Evolutionary conservation across 352 stramenopile species (phyloP).

Genomic region (Blastocystis sp.): DNA sequence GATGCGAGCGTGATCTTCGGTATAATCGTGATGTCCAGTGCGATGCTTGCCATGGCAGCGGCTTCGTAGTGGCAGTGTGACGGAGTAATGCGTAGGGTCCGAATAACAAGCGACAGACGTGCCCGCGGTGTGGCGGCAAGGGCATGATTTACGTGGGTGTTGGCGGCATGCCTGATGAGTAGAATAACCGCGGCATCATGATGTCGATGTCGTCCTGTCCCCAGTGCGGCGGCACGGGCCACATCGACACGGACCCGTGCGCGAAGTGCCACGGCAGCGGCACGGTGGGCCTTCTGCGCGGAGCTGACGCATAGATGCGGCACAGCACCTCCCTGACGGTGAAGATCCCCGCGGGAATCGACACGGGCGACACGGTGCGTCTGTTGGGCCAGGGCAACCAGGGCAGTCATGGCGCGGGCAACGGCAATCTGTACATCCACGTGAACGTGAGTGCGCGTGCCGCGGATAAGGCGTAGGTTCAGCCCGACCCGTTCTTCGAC

Average conservation of each 20-base stretch:
- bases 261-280: slow-evolving; percentile 79
- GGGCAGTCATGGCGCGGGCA: slow-evolving; percentile 76
- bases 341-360: slow-evolving; percentile 77
- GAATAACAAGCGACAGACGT: slow-evolving; percentile 81
- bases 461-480: slow-evolving; percentile 1
- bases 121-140: slow-evolving; percentile 79
- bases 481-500: slow-evolving; percentile 82
- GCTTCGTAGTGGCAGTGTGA: slow-evolving; percentile 78
- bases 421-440: slow-evolving; percentile 81
- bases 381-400: slow-evolving; percentile 51
- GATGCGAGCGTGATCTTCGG: slow-evolving; percentile 79
- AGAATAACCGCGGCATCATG: slow-evolving; percentile 62
- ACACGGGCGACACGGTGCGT: slow-evolving; percentile 58
- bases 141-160: slow-evolving; percentile 72
- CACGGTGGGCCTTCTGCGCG: slow-evolving; percentile 71
- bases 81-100: slow-evolving; percentile 75
- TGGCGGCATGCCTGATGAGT: background rate
- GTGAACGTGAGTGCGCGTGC: slow-evolving; percentile 78
- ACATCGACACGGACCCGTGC: slow-evolving; percentile 81
- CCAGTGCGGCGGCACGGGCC: slow-evolving; percentile 22
- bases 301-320: background rate
- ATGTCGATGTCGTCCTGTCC: slow-evolving; percentile 65
- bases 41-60: slow-evolving; percentile 78
- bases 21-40: slow-evolving; percentile 79
- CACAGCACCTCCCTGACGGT: slow-evolving; percentile 77